Base-by-base conservation (phyloP, 1,284 basidiomycete genomes). In the Cutaneotrichosporon spelunceum region DNA sequence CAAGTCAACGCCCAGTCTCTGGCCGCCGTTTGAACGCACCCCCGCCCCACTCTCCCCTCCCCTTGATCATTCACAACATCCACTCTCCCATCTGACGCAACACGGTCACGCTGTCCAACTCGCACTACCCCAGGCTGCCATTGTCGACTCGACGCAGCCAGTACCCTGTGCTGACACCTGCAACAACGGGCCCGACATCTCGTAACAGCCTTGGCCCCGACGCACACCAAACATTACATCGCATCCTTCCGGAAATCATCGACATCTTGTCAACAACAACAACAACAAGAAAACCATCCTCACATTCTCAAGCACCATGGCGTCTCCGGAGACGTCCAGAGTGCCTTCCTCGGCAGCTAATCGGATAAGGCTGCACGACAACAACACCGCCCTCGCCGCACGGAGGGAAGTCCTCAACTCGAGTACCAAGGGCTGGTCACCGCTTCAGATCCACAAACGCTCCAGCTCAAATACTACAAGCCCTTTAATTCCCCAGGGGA, bases 351-450 rank as follows among this genome's bases (percentile, higher is more conserved):
- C 56, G 26, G 44, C 62, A 16, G 26, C 55, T 11, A 52, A 23
- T 21, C 49, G 52, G 24, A 24, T 64, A 23, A 55, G 47, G 8
- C 45, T 63, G n/a, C 64, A 63, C 34, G 50, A 63, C 56, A 34
- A 57, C n/a, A 50, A 59, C 54, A 16, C 61, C 34, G 21, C 61
- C 34, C 39, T 53, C 36, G 67, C 70, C n/a, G 67, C 73, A 53
- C 69, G 74, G 8, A 66, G 68, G 56, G 71, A 71, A 1, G 78
- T 80, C 70, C 76, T 78, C 45, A 64, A 64, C 29, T 77, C 77
- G 24, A 77, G 76, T 27, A 72, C 77, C 30, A 77, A 79, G 66
- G 79, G 79, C 10, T 81, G 79, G 79, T 78, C 77, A 8, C 79
- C 79, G 0, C 71, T 79, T 7, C 72, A 78, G 47, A 79, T 79